Conservation (phyloP, 441 rosid species). For the Capsella rubella region DNA sequence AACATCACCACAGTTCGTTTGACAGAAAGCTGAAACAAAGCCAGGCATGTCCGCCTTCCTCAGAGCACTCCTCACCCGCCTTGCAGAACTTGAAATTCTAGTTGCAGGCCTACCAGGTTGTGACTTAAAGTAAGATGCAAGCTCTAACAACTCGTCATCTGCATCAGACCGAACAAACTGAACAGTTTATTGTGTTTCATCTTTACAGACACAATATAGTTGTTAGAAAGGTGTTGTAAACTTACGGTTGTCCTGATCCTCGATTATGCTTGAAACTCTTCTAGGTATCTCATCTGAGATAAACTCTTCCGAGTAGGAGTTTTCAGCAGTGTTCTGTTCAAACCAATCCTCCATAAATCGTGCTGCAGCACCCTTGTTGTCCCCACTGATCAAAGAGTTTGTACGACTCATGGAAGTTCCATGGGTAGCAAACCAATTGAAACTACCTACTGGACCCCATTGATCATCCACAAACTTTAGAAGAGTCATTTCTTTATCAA, state of each 20-base stretch:
- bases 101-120: conserved; percentile 75
- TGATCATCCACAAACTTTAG: conserved; percentile 89
- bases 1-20: conserved; percentile 95
- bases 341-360: conserved; percentile 97
- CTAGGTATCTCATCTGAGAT: conserved; percentile 60
- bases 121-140: conserved; percentile 86
- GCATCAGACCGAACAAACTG: conserved; percentile 44
- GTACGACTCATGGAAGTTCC: conserved; percentile 99
- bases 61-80: conserved; percentile 79
- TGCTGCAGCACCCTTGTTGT: conserved; percentile 97
- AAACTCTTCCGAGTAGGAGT: conserved; percentile 48
- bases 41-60: conserved; percentile 79
- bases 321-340: conserved; percentile 52
- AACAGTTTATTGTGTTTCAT: conserved; percentile 14
- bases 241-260: conserved; percentile 64
- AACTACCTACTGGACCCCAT: conserved; percentile 96
- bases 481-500: conserved; percentile 95
- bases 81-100: conserved; percentile 65
- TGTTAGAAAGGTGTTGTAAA: conserved; percentile 28
- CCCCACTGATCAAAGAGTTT: conserved; percentile 94
- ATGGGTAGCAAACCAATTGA: conserved; percentile 98
- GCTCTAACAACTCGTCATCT: conserved; percentile 84
- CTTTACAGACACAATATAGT: conserved; percentile 9
- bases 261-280: conserved; percentile 75
- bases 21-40: conserved; percentile 97